Conservation (phyloP, 2,329 filamentous ascomycete genomes). For the Elsinoe perseae region DNA sequence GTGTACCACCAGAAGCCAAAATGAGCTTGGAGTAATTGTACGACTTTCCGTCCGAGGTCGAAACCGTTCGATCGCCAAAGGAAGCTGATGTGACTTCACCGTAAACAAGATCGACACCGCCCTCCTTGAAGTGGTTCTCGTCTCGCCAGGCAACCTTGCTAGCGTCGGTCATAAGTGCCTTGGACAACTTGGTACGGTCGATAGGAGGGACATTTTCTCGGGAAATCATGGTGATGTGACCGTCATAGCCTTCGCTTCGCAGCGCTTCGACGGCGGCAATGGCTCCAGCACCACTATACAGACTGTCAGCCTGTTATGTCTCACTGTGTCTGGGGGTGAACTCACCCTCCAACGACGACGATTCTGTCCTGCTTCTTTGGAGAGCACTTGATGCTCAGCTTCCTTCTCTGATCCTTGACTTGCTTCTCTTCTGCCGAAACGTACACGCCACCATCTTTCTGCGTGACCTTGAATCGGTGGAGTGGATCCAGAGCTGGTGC, state of each 20-base stretch:
- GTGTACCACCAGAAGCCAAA: conserved; percentile 76
- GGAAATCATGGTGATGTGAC: conserved; percentile 73
- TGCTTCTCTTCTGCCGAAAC: conserved; percentile 69
- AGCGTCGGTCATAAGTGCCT: conserved; percentile 73
- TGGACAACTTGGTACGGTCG: conserved; percentile 91
- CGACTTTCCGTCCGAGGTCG: conserved; percentile 65
- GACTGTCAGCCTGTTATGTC: conserved; percentile 10
- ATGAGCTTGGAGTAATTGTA: conserved; percentile 79
- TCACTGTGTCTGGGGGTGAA: not conserved
- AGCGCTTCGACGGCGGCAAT: conserved; percentile 76
- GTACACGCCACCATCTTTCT: conserved; percentile 77
- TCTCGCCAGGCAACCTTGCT: conserved; percentile 71
- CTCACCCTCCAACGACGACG: conserved; percentile 70
- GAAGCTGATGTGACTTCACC: conserved; percentile 64
- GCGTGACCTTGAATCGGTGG: conserved; percentile 68
- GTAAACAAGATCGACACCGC: conserved; percentile 47
- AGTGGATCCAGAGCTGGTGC: conserved; percentile 85
- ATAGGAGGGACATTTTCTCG: conserved; percentile 72
- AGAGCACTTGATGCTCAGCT: conserved; percentile 65
- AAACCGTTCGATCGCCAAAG: conserved; percentile 63
- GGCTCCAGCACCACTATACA: conserved; percentile 63
- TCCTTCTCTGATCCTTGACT: conserved; percentile 68
- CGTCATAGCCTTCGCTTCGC: conserved; percentile 70
- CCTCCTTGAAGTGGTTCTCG: conserved; percentile 64
- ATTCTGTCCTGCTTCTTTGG: conserved; percentile 55